Conservation (phyloP, 257 asterid species). For the Scutellaria minor region DNA sequence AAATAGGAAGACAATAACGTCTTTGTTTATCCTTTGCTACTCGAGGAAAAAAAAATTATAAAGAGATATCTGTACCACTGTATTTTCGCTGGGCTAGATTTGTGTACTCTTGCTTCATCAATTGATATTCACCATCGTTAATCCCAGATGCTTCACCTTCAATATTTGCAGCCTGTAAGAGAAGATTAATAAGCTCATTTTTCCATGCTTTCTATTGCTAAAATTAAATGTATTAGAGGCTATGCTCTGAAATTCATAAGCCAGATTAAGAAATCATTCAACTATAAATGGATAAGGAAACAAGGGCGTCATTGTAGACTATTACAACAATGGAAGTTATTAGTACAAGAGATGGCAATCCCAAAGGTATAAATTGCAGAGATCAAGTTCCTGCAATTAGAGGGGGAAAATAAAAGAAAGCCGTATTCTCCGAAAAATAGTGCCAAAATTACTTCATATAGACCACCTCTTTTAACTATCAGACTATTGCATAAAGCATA, state of each 20-base stretch:
- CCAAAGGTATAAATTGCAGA: neutral
- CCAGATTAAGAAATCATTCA: neutral
- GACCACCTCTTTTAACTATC: conserved; percentile 16
- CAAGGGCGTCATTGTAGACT: neutral
- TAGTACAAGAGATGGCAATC: conserved; percentile 9
- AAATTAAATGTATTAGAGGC: conserved; percentile 7
- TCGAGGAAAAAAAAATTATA: conserved; percentile 6
- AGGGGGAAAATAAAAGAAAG: neutral
- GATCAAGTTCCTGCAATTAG: too few relatives aligned
- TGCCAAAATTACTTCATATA: neutral
- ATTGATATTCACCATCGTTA: conserved; percentile 72
- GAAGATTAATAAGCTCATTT: conserved; percentile 28
- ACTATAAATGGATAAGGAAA: neutral
- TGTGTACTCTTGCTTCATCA: conserved; percentile 66
- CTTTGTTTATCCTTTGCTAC: neutral
- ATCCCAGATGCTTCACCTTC: conserved; percentile 78
- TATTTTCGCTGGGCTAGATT: conserved; percentile 65
- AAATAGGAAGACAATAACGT: conserved; percentile 21
- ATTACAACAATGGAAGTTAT: neutral
- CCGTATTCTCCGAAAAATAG: neutral
- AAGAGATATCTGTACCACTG: conserved; percentile 54
- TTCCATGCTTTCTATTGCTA: conserved; percentile 24
- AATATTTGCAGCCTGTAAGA: conserved; percentile 71
- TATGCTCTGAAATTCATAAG: neutral
- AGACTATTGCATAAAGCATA: conserved; percentile 3